Evolutionary conservation across 148 eudicot species (phyloP).

Genomic region (Chenopodium formosanum): DNA sequence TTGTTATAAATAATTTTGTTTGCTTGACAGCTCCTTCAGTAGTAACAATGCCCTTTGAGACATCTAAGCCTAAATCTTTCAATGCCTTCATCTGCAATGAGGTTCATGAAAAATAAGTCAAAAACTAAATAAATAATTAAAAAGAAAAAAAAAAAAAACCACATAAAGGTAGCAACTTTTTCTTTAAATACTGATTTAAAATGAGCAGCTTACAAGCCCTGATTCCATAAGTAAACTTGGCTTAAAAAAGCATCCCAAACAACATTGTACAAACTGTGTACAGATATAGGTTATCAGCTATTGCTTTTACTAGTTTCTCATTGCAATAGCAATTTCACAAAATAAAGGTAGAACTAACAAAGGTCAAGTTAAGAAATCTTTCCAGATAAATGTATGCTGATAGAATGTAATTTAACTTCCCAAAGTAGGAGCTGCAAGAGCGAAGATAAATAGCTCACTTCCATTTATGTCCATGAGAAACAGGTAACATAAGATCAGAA

Average conservation of each 20-base stretch:
- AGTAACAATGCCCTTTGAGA: conserved; percentile 77
- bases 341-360: neutral
- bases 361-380: neutral
- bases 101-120: conserved; percentile 1
- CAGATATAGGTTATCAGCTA: neutral
- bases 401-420: neutral
- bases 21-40: conserved; percentile 77
- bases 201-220: neutral
- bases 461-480: neutral
- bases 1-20: conserved; percentile 69
- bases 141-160: neutral
- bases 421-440: neutral
- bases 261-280: neutral
- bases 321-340: neutral
- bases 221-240: neutral
- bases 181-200: neutral
- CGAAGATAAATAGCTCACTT: neutral
- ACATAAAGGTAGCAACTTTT: neutral
- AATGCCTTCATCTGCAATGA: conserved; percentile 84
- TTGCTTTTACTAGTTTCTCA: neutral
- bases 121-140: too few species aligned
- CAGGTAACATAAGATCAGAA: neutral
- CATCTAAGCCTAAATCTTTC: conserved; percentile 88
- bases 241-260: neutral
- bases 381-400: neutral